Evolutionary conservation across 352 stramenopile species (phyloP).

Genomic region (Sclerospora graminicola): DNA sequence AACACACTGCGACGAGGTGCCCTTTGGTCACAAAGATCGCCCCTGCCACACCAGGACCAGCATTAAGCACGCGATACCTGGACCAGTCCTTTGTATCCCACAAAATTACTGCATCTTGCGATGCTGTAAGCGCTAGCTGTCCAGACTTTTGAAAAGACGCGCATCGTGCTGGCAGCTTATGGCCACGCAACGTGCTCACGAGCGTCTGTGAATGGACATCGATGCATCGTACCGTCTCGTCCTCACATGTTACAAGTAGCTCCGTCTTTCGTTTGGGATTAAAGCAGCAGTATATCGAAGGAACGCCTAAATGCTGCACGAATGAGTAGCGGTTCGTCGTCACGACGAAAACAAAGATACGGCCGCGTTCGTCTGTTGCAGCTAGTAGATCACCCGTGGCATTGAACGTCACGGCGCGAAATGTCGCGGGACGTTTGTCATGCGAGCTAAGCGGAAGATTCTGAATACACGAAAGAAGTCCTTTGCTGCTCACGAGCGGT

Average conservation of each 20-base stretch:
- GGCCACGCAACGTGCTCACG: conserved; percentile 68
- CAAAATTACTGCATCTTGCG: conserved; percentile 66
- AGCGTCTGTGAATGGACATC: conserved; percentile 64
- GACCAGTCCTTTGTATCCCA: conserved; percentile 83
- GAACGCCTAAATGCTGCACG: conserved; percentile 52
- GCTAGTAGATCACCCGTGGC: conserved; percentile 49
- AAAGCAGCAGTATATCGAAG: conserved; percentile 57
- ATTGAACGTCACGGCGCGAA: conserved; percentile 66
- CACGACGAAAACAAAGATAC: conserved; percentile 75
- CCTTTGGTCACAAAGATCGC: conserved; percentile 47
- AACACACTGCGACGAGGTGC: conserved; percentile 69
- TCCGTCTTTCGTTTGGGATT: conserved; percentile 56
- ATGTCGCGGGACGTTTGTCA: conserved; percentile 37
- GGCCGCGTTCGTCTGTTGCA: conserved; percentile 63
- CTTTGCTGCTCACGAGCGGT: conserved; percentile 55
- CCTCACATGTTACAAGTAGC: conserved; percentile 75
- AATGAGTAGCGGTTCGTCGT: conserved; percentile 64
- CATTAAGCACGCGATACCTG: conserved; percentile 70
- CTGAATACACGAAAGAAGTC: conserved; percentile 51
- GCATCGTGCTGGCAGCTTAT: conserved; percentile 39
- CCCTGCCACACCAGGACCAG: conserved; percentile 50
- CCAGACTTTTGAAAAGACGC: conserved; percentile 67
- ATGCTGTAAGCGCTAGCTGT: conserved; percentile 63
- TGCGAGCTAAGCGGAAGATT: conserved; percentile 59
- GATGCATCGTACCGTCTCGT: conserved; percentile 68